Evolutionary conservation across 78 protist genomes (phyloP), one percentile per base, ranked within the genome.

Genomic region (Goniomonas avonlea): DNA sequence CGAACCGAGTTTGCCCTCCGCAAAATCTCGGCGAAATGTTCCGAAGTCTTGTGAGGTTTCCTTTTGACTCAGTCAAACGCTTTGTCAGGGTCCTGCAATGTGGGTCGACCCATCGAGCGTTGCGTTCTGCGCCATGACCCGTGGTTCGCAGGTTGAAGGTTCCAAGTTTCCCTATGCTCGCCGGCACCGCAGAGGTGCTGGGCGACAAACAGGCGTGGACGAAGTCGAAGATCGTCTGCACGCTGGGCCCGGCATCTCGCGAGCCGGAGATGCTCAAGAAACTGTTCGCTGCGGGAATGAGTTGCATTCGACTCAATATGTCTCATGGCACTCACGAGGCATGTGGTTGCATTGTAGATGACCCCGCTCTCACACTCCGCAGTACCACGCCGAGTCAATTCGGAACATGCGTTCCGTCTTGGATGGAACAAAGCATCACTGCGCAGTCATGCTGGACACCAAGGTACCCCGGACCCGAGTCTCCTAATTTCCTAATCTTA

Each of bases 231-330:
- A 68, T 68, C 31, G 56, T 68, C n/a, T 68, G 75, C 75, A 68
- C 75, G 1, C 48, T 68, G 4, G 75, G 75, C 5, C 75, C 75
- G 32, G n/a, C 21, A 37, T 41, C 75, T 1, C 75, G 43, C 59
- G 7, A 7, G 20, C 37, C 2, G 2, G 75, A 68, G 13, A 38
- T 7, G 47, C 75, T 68, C 55, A 38, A 41, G 75, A 11, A 34
- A 1, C 75, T 68, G 59, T 68, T 41, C 27, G 31, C 41, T 7
- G 93, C 89, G 5, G 93, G 93, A n/a, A 79, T 85, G 85, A 79
- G 82, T 76, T 50, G 86, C 56, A 47, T 87, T 35, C 79, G 94
- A 38, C 31, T 90, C 55, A 87, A 87, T 82, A 79, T 90, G 25
- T 82, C 88, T 27, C 94, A 90, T 39, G 91, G 90, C 32, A 37